phyloP scores from a whole-genome alignment of 768 basidiomycete genomes.

The Rhizopogon salebrosus region DNA sequence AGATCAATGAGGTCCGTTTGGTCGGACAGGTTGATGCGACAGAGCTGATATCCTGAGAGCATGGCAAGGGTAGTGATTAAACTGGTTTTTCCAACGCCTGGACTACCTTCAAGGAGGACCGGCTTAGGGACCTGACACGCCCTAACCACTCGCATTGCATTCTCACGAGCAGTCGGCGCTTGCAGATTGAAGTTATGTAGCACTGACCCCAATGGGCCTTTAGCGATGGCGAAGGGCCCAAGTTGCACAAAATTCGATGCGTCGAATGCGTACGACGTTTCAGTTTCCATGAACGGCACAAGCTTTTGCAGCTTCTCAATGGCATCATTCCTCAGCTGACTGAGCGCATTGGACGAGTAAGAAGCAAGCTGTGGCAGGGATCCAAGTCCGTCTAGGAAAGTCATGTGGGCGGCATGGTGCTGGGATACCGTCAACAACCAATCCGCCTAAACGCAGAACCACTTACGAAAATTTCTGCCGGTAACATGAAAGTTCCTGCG shows the following conservation, averaged over 20 bases:
- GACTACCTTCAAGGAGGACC: conserved; percentile 93
- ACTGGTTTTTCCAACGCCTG: conserved; percentile 97
- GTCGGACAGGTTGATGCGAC: conserved; percentile 95
- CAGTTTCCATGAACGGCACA: conserved; percentile 37
- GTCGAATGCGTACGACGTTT: conserved; percentile 28
- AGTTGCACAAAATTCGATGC: conserved; percentile 43
- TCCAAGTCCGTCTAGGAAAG: conserved; percentile 82
- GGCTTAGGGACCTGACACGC: conserved; percentile 90
- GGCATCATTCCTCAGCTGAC: conserved; percentile 58
- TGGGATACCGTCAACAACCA: conserved; percentile 27
- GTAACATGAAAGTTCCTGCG: conserved; percentile 29
- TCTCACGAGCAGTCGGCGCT: conserved; percentile 85
- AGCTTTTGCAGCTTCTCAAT: conserved; percentile 47
- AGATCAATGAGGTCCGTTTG: conserved; percentile 96
- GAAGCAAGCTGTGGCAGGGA: conserved; percentile 69
- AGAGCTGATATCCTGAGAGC: conserved; percentile 70
- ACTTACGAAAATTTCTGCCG: conserved; percentile 63
- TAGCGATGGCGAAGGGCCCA: conserved; percentile 68
- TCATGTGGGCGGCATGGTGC: conserved; percentile 94
- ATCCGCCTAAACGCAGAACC: background rate
- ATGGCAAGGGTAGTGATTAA: conserved; percentile 84
- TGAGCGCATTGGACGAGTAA: conserved; percentile 55
- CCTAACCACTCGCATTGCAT: conserved; percentile 82
- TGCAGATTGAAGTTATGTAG: conserved; percentile 66
- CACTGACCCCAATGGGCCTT: conserved; percentile 40